These are phyloP conservation scores for Debaryomycetaceae sp. DNA, from an alignment of 1,139 yeast genomes.

Conservation along the genomic window DNA sequence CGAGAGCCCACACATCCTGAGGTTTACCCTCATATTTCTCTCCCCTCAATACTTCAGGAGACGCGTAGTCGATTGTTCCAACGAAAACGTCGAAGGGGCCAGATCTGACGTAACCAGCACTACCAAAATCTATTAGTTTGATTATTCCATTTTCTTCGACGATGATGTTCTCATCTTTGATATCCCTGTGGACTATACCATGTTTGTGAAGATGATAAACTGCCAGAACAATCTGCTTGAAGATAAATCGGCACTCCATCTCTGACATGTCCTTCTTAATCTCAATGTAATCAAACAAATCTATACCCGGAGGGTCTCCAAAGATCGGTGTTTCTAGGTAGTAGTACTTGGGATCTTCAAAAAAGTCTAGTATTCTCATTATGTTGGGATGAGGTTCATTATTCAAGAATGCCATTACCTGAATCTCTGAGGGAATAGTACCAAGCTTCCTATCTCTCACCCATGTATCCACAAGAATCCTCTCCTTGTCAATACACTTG, in stretches of 20 bases:
- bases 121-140: constrained; percentile 90
- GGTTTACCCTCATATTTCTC: constrained; percentile 87
- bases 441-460: constrained; percentile 88
- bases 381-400: constrained; percentile 82
- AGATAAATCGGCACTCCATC: constrained; percentile 69
- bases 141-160: constrained; percentile 75
- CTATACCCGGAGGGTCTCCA: constrained; percentile 86
- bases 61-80: constrained; percentile 95
- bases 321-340: constrained; percentile 90
- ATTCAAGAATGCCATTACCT: constrained; percentile 78
- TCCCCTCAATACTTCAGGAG: constrained; percentile 91
- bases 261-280: constrained; percentile 77
- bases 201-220: constrained; percentile 75
- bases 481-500: constrained; percentile 86
- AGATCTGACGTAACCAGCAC: constrained; percentile 83
- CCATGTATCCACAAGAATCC: constrained; percentile 96
- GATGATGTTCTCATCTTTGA: constrained; percentile 91
- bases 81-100: constrained; percentile 98
- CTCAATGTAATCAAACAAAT: constrained; percentile 87
- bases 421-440: constrained; percentile 92
- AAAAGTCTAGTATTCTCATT: constrained; percentile 79
- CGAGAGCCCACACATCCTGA: constrained; percentile 97
- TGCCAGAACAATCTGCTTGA: constrained; percentile 75
- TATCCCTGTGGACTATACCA: constrained; percentile 91
- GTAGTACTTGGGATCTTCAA: constrained; percentile 85